Base-by-base conservation (phyloP, 768 basidiomycete species). In the Agrocybe praecox region DNA sequence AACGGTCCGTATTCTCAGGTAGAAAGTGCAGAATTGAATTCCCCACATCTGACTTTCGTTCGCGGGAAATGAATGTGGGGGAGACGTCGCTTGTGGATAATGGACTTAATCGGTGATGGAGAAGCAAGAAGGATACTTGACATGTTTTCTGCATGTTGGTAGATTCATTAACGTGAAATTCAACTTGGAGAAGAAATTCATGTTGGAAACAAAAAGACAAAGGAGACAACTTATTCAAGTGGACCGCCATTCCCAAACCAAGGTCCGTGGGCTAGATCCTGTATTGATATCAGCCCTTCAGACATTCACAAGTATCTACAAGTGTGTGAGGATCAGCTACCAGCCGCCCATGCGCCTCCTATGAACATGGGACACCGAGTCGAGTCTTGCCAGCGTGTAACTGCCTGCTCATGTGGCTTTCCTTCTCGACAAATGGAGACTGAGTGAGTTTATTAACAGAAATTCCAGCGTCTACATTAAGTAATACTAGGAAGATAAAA, bases 61-160 rank as follows among this genome's bases (percentile, higher is more conserved):
- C n/a, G 36, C 36, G 36, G 6, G 36, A 53, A 26, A 34, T 17
- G 44, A 26, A 26, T 45, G 52, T 19, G 26, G 51, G 34, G 6
- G 14, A 42, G 12, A 26, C n/a, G 11, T 22, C 32, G 46, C 45
- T 26, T 50, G 50, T 49, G 42, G 32, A 46, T 51, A 26, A 58
- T 51, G 59, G 62, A 58, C 44, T 54, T 62, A 62, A 42, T 29
- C 62, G 62, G 62, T 36, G 59, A 60, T 60, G 59, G 56, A 57
- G 56, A 55, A 51, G 56, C 57, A 46, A 42, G 50, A 53, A 55
- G 53, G 46, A 33, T 29, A 9, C 47, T 42, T 53, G 43, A 19
- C 29, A 24, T 58, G n/a, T n/a, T n/a, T n/a, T n/a, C n/a, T n/a
- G n/a, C n/a, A n/a, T n/a, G n/a, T n/a, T n/a, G n/a, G n/a, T n/a